phyloP scores from a whole-genome alignment of 1,139 yeast genomes.

The Candida sanyaensis region DNA sequence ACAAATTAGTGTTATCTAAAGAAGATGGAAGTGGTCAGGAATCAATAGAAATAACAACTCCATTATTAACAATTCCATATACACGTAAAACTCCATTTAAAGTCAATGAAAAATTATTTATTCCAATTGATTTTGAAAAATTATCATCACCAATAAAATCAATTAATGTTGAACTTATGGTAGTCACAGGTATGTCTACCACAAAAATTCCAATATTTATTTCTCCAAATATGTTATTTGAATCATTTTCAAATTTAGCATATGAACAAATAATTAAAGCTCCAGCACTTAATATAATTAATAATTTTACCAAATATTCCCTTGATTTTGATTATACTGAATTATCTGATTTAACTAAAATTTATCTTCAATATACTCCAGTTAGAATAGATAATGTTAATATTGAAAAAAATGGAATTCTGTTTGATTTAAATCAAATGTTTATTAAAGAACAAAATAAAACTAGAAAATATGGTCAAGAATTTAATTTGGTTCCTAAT shows the following conservation, averaged over 20 bases:
- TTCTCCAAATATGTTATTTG: slow-evolving; percentile 36
- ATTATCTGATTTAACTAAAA: slow-evolving; percentile 25
- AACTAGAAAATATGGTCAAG: slow-evolving; percentile 8
- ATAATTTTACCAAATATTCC: slow-evolving; percentile 19
- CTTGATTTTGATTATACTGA: slow-evolving; percentile 20
- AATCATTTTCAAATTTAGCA: slow-evolving; percentile 19
- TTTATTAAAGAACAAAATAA: slow-evolving; percentile 6
- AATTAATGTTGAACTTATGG: slow-evolving; percentile 31
- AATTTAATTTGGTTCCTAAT: slow-evolving; percentile 34
- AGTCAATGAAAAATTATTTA: slow-evolving; percentile 1
- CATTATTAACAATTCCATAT: not conserved
- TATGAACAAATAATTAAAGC: slow-evolving; percentile 21
- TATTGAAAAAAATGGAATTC: slow-evolving; percentile 4
- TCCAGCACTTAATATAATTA: slow-evolving; percentile 20
- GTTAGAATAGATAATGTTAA: slow-evolving; percentile 18
- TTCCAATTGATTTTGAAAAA: slow-evolving; percentile 2
- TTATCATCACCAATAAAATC: slow-evolving; percentile 20
- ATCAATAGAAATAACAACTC: slow-evolving; percentile 1
- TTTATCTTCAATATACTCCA: slow-evolving; percentile 26
- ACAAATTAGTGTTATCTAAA: not conserved
- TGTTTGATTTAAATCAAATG: slow-evolving; percentile 7
- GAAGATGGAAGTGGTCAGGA: not conserved
- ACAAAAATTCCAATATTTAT: slow-evolving; percentile 38
- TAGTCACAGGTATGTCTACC: slow-evolving; percentile 31
- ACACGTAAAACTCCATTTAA: slow-evolving; percentile 3